Evolutionary conservation across 2,329 filamentous ascomycete species (phyloP).

Genomic region (Fusarium ramigenum): DNA sequence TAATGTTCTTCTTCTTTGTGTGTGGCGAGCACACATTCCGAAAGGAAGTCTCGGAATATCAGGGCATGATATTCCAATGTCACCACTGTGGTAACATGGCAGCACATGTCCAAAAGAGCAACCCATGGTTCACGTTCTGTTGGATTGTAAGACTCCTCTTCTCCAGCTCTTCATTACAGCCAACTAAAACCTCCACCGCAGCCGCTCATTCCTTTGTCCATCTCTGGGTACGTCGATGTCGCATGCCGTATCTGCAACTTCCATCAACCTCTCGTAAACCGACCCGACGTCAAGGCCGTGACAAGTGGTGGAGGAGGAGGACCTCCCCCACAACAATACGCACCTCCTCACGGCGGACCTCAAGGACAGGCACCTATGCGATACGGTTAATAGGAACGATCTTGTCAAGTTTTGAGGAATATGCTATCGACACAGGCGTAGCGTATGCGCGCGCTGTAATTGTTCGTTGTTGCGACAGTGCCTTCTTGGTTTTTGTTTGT

Average conservation of each 20-base stretch:
- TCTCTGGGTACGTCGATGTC: slow-evolving; percentile 74
- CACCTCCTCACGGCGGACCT: slow-evolving; percentile 46
- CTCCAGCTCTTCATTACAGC: not conserved
- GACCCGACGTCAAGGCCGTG: slow-evolving; percentile 66
- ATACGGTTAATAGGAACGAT: slow-evolving; percentile 36
- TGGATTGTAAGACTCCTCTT: slow-evolving; percentile 65
- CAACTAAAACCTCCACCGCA: slow-evolving; percentile 46
- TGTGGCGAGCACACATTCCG: slow-evolving; percentile 71
- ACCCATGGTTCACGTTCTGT: slow-evolving; percentile 83
- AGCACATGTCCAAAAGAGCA: slow-evolving; percentile 67
- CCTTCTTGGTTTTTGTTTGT: not conserved
- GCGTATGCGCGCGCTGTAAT: not conserved
- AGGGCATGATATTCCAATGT: slow-evolving; percentile 69
- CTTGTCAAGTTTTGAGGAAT: not conserved
- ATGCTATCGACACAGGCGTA: not conserved
- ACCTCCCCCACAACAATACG: slow-evolving; percentile 46
- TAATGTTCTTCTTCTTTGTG: slow-evolving; percentile 70
- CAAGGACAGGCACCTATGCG: slow-evolving; percentile 44
- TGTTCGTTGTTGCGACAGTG: not conserved
- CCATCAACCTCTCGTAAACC: slow-evolving; percentile 70
- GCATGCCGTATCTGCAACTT: slow-evolving; percentile 81
- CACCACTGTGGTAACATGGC: slow-evolving; percentile 74
- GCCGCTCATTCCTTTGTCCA: slow-evolving; percentile 77
- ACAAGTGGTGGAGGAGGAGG: slow-evolving; percentile 55
- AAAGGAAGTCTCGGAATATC: slow-evolving; percentile 68